Percentiles rank a stretch among this genome's conserved stretches.
These are phyloP conservation scores for Trichophyton simii DNA, from an alignment of 2,329 filamentous ascomycete species.

Conservation along the genomic window DNA sequence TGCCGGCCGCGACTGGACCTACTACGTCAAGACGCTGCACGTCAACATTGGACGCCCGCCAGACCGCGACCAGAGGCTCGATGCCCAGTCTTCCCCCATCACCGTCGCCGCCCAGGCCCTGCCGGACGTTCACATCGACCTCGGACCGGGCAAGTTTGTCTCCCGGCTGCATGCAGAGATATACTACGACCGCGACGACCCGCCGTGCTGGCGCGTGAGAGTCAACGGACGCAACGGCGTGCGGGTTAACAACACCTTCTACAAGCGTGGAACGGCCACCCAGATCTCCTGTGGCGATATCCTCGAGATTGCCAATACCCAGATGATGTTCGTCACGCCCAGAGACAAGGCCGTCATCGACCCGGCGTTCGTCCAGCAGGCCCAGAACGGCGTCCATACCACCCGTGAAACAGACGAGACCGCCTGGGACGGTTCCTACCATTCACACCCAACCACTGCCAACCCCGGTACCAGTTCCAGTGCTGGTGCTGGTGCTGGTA, in stretches of 20 bases:
- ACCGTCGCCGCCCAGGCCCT: conserved; percentile 32
- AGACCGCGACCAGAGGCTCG: conserved; percentile 31
- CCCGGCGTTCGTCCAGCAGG: conserved; percentile 56
- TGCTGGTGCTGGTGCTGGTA: too few species aligned
- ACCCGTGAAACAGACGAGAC: conserved; percentile 21
- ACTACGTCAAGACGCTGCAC: conserved; percentile 38
- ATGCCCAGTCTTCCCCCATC: conserved; percentile 37
- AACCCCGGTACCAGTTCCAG: conserved; percentile 10
- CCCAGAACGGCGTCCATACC: conserved; percentile 36
- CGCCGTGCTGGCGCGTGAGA: conserved; percentile 62
- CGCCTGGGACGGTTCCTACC: conserved; percentile 27
- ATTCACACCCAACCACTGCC: conserved; percentile 23
- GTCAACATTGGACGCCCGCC: conserved; percentile 40
- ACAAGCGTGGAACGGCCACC: conserved; percentile 55
- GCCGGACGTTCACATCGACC: conserved; percentile 64
- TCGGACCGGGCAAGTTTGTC: conserved; percentile 71
- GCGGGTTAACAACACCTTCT: conserved; percentile 60
- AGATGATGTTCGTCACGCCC: conserved; percentile 99
- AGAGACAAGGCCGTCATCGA: conserved; percentile 58
- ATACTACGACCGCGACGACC: conserved; percentile 55
- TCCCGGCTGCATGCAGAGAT: conserved; percentile 67
- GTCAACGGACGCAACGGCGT: conserved; percentile 89
- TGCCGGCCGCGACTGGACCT: conserved; percentile 40
- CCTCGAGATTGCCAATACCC: conserved; percentile 78
- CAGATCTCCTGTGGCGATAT: conserved; percentile 74